Conservation (phyloP, 495 filamentous ascomycete species). For the Aspergillus steynii region DNA sequence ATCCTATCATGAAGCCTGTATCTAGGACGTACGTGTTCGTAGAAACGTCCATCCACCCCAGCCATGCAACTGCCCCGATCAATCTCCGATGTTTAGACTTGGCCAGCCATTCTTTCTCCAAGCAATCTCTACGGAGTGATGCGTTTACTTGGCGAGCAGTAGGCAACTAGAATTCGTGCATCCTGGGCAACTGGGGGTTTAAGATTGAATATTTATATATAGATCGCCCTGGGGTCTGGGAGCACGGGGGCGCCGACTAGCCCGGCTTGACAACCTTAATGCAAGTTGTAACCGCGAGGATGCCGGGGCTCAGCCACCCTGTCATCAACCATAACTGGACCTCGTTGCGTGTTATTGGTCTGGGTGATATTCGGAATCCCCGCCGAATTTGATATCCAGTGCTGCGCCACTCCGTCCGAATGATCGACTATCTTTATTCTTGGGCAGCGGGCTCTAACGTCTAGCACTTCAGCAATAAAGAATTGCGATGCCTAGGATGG, state of each 20-base stretch:
- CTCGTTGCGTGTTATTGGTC: conserved; percentile 3
- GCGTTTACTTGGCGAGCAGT: neutral
- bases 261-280: neutral
- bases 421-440: conserved; percentile 7
- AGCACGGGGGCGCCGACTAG: no score
- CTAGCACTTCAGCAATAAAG: neutral
- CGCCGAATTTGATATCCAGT: conserved; percentile 6
- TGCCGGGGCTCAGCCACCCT: conserved; percentile 1
- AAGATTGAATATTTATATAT: neutral
- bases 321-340: neutral
- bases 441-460: neutral
- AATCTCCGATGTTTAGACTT: neutral
- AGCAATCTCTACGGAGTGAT: neutral
- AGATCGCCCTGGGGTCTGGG: neutral
- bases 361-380: neutral
- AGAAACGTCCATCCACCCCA: neutral
- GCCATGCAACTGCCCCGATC: neutral
- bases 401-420: conserved; percentile 14
- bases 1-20: neutral
- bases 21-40: neutral
- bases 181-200: neutral
- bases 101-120: neutral
- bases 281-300: neutral
- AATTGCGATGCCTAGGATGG: conserved; percentile 5
- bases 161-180: conserved; percentile 4